Evolutionary conservation across 352 stramenopile species (phyloP).

Genomic region (Globisporangium lucens): DNA sequence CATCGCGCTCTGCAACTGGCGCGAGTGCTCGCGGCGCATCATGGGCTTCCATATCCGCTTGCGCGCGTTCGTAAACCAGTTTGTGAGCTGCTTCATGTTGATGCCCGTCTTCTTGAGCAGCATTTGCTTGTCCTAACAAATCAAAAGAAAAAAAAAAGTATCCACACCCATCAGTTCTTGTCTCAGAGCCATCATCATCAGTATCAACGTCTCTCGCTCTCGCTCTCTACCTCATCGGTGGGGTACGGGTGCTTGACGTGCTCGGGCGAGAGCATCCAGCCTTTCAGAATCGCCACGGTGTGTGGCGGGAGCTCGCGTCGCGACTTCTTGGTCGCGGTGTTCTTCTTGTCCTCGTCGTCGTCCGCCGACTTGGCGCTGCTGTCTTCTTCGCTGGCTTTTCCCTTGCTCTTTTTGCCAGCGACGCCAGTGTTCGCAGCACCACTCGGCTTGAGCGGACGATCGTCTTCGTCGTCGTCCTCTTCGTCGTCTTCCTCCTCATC

Average conservation of each 20-base stretch:
- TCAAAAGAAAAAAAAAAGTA: neutral
- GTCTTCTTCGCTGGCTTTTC: slow-evolving; percentile 30
- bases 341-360: slow-evolving; percentile 43
- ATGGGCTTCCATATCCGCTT: slow-evolving; percentile 90
- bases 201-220: too few species aligned
- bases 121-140: slow-evolving; percentile 82
- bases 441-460: neutral
- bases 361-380: slow-evolving; percentile 15
- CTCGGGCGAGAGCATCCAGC: slow-evolving; percentile 87
- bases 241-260: slow-evolving; percentile 90
- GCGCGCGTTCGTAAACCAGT: slow-evolving; percentile 89
- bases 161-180: neutral
- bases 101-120: slow-evolving; percentile 87
- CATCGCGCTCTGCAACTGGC: slow-evolving; percentile 68
- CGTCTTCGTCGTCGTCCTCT: slow-evolving; percentile 3
- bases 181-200: neutral
- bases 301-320: slow-evolving; percentile 77
- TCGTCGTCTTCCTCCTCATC: slow-evolving; percentile 12
- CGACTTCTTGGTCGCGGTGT: slow-evolving; percentile 58
- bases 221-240: slow-evolving; percentile 63
- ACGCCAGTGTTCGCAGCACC: neutral
- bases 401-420: slow-evolving; percentile 10
- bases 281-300: slow-evolving; percentile 83
- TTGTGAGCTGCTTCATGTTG: slow-evolving; percentile 90
- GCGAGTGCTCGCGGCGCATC: slow-evolving; percentile 82